Evolutionary conservation across 2,329 filamentous ascomycete genomes (phyloP), one percentile per base, ranked within the genome.

Genomic region (Pseudomassariella vexata): DNA sequence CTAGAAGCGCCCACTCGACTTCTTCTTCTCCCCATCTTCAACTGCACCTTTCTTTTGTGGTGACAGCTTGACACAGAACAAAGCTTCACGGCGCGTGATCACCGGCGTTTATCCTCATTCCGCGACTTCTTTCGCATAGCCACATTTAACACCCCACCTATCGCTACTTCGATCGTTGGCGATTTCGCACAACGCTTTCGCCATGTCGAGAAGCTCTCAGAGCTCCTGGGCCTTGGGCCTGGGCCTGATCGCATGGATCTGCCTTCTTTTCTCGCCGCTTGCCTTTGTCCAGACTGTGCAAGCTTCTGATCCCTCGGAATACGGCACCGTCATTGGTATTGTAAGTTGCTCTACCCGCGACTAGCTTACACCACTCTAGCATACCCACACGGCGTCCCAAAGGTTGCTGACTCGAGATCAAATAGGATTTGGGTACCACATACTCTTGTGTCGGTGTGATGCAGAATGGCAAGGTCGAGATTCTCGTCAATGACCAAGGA

Each of bases 401-500:
- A n/a, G n/a, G n/a, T n/a, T n/a, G n/a, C n/a, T n/a, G n/a, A n/a
- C n/a, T n/a, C n/a, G n/a, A n/a, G n/a, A n/a, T n/a, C n/a, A n/a
- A n/a, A 28, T 41, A 76, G 70, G 71, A 94, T 81, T 66, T 95
- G 58, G 88, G 88, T 67, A 95, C 88, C 32, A 95, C 88, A 46
- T 80, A 80, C 68, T 82, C 77, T 54, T 94, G 88, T 66, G 87
- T 94, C 53, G 88, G 85, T 82, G 86, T 94, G 60, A 94, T 94
- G 87, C 83, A 89, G 61, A 85, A 87, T 60, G 88, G 88, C 62
- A 92, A 90, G 67, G 87, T 95, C 50, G 87, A 95, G 58, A 95
- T 95, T 68, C 75, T 95, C 51, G 85, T 86, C 66, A 95, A 95
- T 73, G 87, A 95, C 66, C 88, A 94, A 73, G 87, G 87, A 73